These are phyloP conservation scores for Sechiopsis laciniata DNA, from an alignment of 306 rosid genomes.

Conservation along the genomic window DNA sequence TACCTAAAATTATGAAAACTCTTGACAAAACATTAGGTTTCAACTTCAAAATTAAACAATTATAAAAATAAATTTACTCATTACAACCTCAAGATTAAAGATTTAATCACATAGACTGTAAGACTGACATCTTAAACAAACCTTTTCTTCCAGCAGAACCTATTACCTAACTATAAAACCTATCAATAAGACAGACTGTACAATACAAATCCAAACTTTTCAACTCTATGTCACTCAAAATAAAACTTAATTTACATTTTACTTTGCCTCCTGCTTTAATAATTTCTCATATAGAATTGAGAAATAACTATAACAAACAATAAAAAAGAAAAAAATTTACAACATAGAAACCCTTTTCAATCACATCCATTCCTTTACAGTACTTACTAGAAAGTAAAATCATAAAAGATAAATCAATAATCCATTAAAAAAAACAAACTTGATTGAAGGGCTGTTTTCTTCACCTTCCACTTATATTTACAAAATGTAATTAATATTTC, in stretches of 20 bases:
- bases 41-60: neutral
- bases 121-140: neutral
- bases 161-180: neutral
- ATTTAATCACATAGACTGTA: neutral
- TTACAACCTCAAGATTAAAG: no score
- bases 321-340: neutral
- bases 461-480: neutral
- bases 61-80: no score
- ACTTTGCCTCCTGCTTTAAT: neutral
- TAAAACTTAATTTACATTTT: neutral
- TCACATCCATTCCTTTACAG: neutral
- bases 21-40: neutral
- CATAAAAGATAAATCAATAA: neutral
- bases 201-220: neutral
- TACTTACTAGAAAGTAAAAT: neutral
- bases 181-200: no score
- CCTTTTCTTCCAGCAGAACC: neutral
- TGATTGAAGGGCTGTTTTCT: neutral
- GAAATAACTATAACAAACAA: neutral
- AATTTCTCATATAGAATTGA: neutral
- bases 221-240: neutral
- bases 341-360: neutral
- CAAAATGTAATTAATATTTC: no score
- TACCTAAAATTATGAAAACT: neutral
- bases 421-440: neutral